A percentile compares a stretch with the other conserved stretches of the same genome.
These are phyloP conservation scores for Pichia kluyveri DNA, from an alignment of 805 yeast genomes.

Conservation along the genomic window DNA sequence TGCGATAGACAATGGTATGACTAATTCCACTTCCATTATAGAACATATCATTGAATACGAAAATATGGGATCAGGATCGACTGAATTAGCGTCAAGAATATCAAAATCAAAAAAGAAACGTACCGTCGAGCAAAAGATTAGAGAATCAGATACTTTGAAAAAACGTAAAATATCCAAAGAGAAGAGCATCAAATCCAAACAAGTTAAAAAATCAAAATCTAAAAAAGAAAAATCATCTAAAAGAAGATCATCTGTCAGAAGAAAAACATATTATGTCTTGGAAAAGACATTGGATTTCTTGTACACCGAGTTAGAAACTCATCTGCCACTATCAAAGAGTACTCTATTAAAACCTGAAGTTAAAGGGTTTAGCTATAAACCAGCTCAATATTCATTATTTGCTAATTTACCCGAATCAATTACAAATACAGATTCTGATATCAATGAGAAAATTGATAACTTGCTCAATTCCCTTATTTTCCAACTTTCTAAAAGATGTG, in stretches of 20 bases:
- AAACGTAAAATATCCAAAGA: background rate
- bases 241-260: background rate
- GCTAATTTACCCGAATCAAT: slow-evolving; percentile 4
- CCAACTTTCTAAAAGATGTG: slow-evolving; percentile 13
- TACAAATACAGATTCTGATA: slow-evolving; percentile 1
- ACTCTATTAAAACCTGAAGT: slow-evolving; percentile 3
- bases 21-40: slow-evolving; percentile 1
- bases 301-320: slow-evolving; percentile 5
- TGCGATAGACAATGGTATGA: background rate
- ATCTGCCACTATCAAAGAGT: slow-evolving; percentile 1
- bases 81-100: background rate
- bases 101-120: background rate
- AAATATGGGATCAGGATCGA: background rate
- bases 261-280: slow-evolving; percentile 4
- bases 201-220: background rate
- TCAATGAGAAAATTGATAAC: slow-evolving; percentile 9
- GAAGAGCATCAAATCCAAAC: background rate
- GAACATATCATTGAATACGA: background rate
- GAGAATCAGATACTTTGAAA: background rate
- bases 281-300: slow-evolving; percentile 13
- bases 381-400: slow-evolving; percentile 11
- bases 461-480: slow-evolving; percentile 13
- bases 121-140: background rate
- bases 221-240: background rate
- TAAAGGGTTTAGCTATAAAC: slow-evolving; percentile 11